Evolutionary conservation across 2,329 filamentous ascomycete genomes (phyloP).

Genomic region (Aspergillus sp.): DNA sequence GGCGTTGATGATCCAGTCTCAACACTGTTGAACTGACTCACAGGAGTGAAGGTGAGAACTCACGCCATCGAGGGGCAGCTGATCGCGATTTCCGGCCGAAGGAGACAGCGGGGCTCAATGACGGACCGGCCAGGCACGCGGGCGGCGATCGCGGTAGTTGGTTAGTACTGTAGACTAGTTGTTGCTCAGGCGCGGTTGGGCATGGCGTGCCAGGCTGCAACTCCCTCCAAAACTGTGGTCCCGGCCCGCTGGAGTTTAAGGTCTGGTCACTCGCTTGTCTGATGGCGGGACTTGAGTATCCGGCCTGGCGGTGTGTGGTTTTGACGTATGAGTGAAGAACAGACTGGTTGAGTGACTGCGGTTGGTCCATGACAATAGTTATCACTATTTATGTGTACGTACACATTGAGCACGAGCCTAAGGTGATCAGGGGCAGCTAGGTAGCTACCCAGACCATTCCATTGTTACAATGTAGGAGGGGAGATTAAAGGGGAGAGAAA

Average conservation of each 20-base stretch:
- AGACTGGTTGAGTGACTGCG: not conserved
- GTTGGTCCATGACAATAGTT: too few relatives aligned
- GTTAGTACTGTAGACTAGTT: not conserved
- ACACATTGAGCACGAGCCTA: too few relatives aligned
- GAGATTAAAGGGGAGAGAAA: constrained; percentile 9
- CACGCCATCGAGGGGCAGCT: constrained; percentile 20
- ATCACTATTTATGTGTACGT: too few relatives aligned
- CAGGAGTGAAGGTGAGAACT: constrained; percentile 4
- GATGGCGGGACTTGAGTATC: constrained; percentile 15
- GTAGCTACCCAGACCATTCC: too few relatives aligned
- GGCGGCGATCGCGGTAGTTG: constrained; percentile 12
- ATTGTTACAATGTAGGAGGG: not conserved
- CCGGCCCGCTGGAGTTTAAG: constrained; percentile 5
- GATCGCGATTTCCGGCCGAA: constrained; percentile 18
- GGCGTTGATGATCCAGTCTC: not conserved
- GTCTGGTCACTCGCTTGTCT: constrained; percentile 12
- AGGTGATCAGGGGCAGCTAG: too few relatives aligned
- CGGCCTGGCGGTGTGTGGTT: constrained; percentile 5
- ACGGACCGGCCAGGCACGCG: constrained; percentile 8
- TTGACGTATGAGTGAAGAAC: not conserved
- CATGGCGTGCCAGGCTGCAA: constrained; percentile 1
- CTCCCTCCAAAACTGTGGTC: not conserved
- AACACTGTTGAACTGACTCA: constrained; percentile 3
- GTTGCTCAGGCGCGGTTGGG: constrained; percentile 3
- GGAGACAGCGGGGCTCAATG: constrained; percentile 8